Evolutionary conservation across 2,329 filamentous ascomycete species (phyloP), one percentile per base, ranked within the genome.

Genomic region (Arachnomyces sp.): DNA sequence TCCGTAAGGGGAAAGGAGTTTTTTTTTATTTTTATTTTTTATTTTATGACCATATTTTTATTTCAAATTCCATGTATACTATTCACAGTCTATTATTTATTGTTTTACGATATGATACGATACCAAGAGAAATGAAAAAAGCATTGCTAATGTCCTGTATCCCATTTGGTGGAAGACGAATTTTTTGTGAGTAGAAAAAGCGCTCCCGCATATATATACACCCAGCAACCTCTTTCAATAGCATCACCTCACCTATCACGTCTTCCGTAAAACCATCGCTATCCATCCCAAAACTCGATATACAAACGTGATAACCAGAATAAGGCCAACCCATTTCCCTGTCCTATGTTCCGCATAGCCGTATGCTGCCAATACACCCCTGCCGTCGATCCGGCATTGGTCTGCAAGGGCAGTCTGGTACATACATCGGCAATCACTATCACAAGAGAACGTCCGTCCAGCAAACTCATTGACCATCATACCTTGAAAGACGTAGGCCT

Each of bases 381-480:
- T 76, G 0, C 86, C 87, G 3, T 74, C 72, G 48, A 92, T 86
- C 60, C 77, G 65, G 53, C 87, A 88, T 56, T 84, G 62, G 25
- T 67, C 55, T 31, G 73, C 74, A 43, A 88, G 57, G 45, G 73
- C 69, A 4, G 75, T 82, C 29, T 72, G 62, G 59, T 82, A 92
- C 76, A 86, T 82, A 65, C 86, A 93, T 31, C 72, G 71, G 51
- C 78, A 87, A 0, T 61, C 62, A 0, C 55, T 45, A 46, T 70
- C 63, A 55, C 85, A 90, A 3, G 63, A 58, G 59, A 85, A 93
- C 3, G 67, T 72, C 11, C 84, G 69, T 13, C 74, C 49, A 1
- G 68, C 67, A 58, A 94, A 92, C 65, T 94, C 85, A 54, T 92
- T 93, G 39, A 90, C 80, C 85, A 93, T 92, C 86, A 94, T 92